Evolutionary conservation across 768 basidiomycete species (phyloP).

Genomic region (Sutorius australiensis): DNA sequence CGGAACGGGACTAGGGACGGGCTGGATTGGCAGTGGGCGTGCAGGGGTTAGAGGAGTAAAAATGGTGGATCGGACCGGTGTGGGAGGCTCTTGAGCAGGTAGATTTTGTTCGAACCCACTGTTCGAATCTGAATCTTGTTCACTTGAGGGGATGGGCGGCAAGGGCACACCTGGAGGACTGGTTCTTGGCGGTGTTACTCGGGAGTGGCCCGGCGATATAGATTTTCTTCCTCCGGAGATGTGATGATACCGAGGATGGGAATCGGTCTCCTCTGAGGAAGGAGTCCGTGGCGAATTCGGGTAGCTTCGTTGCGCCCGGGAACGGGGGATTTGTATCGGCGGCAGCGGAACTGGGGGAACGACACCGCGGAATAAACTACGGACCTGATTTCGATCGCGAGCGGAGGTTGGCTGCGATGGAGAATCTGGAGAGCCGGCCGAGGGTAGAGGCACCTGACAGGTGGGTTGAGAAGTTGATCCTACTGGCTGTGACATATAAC

Average conservation of each 20-base stretch:
- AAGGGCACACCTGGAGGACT: conserved; percentile 19
- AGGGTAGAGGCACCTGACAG: conserved; percentile 6
- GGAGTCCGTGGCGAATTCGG: not conserved
- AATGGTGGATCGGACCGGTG: conserved; percentile 1
- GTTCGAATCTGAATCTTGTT: not conserved
- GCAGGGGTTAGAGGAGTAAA: not conserved
- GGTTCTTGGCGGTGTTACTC: conserved; percentile 9
- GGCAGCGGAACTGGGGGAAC: not conserved
- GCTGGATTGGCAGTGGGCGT: conserved; percentile 18
- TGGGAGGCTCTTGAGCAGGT: not conserved
- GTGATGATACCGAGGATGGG: not conserved
- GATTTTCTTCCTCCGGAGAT: conserved; percentile 1
- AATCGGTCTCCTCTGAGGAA: conserved; percentile 11
- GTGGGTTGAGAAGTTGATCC: not conserved
- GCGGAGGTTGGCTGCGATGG: not conserved
- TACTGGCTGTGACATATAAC: not conserved
- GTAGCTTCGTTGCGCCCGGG: conserved; percentile 1
- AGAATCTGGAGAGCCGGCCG: conserved; percentile 1
- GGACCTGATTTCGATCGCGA: not conserved
- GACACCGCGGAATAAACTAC: not conserved
- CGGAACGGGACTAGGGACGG: conserved; percentile 15
- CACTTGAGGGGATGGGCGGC: conserved; percentile 20
- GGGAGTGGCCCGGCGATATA: conserved; percentile 2
- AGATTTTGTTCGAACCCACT: not conserved
- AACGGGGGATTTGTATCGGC: not conserved